Evolutionary conservation across 257 asterid genomes (phyloP).

Genomic region (Pogostemon cablin): DNA sequence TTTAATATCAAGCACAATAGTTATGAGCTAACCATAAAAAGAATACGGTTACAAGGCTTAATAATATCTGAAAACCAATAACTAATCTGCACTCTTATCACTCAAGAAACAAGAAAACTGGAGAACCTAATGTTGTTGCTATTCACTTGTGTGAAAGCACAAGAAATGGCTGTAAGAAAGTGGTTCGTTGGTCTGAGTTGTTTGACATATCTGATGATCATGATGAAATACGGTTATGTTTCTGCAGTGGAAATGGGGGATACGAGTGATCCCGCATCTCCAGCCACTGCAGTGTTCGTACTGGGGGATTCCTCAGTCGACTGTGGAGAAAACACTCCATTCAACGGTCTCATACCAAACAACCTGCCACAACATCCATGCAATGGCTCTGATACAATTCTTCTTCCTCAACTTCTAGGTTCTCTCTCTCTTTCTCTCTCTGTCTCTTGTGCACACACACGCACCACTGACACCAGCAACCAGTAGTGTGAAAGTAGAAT

Average conservation of each 20-base stretch:
- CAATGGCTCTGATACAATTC: slow-evolving; percentile 65
- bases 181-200: slow-evolving; percentile 27
- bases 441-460: not conserved
- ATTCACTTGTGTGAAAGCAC: not conserved
- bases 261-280: slow-evolving; percentile 31
- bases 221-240: slow-evolving; percentile 14
- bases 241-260: slow-evolving; percentile 29
- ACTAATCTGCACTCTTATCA: not conserved
- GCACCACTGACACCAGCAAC: not conserved
- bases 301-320: slow-evolving; percentile 76
- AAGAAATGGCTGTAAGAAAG: slow-evolving; percentile 32
- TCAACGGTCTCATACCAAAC: slow-evolving; percentile 41
- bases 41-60: slow-evolving; percentile 14
- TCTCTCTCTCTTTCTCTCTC: slow-evolving; percentile 31
- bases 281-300: slow-evolving; percentile 52
- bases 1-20: slow-evolving; percentile 29
- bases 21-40: slow-evolving; percentile 35
- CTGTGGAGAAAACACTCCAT: slow-evolving; percentile 66
- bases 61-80: not conserved
- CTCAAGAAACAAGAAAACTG: slow-evolving; percentile 21
- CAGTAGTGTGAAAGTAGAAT: not conserved
- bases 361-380: slow-evolving; percentile 58
- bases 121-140: not conserved
- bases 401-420: slow-evolving; percentile 72
- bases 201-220: slow-evolving; percentile 26